phyloP scores from a whole-genome alignment of 75 land plant species.

The Selaginella moellendorffii region DNA sequence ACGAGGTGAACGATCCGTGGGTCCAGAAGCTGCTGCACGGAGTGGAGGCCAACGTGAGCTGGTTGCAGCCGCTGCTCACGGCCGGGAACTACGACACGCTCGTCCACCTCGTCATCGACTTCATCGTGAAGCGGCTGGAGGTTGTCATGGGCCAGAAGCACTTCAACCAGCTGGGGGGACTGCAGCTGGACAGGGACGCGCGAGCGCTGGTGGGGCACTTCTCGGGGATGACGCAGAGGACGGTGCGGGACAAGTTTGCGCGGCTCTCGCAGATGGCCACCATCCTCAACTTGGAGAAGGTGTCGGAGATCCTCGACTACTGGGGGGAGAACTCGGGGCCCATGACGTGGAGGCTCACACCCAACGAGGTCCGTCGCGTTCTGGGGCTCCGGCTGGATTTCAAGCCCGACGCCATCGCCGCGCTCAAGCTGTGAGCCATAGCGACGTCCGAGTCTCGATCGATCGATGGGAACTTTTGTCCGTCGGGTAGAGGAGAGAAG shows the following conservation, averaged over 20 bases:
- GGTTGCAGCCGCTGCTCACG: slow-evolving; percentile 86
- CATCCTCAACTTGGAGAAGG: slow-evolving; percentile 85
- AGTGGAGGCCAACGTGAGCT: slow-evolving; percentile 58
- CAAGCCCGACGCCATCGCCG: slow-evolving; percentile 78
- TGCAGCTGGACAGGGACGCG: slow-evolving; percentile 86
- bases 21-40: slow-evolving; percentile 87
- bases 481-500: too few species aligned
- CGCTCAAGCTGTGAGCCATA: slow-evolving; percentile 67
- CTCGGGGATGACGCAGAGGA: slow-evolving; percentile 76
- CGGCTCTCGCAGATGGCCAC: slow-evolving; percentile 92
- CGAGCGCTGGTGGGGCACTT: slow-evolving; percentile 79
- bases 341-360: slow-evolving; percentile 94
- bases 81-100: slow-evolving; percentile 70
- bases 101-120: slow-evolving; percentile 67
- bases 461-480: too few species aligned
- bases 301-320: slow-evolving; percentile 85
- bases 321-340: slow-evolving; percentile 99
- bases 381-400: slow-evolving; percentile 73
- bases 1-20: slow-evolving; percentile 91
- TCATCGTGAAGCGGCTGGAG: slow-evolving; percentile 73
- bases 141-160: slow-evolving; percentile 83
- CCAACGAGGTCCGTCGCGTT: slow-evolving; percentile 77
- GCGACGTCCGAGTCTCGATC: too few species aligned
- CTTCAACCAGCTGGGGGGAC: slow-evolving; percentile 88
- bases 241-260: slow-evolving; percentile 88